These are phyloP conservation scores for Venustampulla echinocandica DNA, from an alignment of 495 filamentous ascomycete genomes.

Conservation along the genomic window DNA sequence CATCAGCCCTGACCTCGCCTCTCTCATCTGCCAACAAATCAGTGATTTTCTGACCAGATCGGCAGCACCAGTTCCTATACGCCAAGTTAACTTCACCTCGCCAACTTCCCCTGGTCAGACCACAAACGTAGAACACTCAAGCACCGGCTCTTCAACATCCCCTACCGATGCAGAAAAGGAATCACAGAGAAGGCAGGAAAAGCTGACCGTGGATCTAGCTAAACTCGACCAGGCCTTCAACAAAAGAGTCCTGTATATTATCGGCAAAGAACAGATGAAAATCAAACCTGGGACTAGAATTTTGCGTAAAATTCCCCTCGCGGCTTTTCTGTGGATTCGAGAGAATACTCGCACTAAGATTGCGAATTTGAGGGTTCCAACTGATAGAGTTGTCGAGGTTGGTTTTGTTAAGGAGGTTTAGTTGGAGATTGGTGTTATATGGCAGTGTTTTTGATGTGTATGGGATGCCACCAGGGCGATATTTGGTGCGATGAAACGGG, in stretches of 20 bases:
- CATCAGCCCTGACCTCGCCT: conserved; percentile 51
- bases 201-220: conserved; percentile 1
- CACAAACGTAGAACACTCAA: conserved; percentile 5
- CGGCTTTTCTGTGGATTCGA: conserved; percentile 54
- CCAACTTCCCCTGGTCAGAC: not conserved
- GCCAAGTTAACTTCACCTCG: not conserved
- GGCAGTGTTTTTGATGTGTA: too few species aligned
- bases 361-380: conserved; percentile 46
- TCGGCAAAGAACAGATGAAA: conserved; percentile 64
- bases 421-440: too few species aligned
- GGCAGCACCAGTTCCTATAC: conserved; percentile 13
- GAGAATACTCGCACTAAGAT: conserved; percentile 59
- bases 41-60: conserved; percentile 38
- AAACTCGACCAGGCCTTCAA: conserved; percentile 37
- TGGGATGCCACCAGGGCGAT: too few species aligned
- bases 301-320: conserved; percentile 37
- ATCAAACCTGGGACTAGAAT: conserved; percentile 37
- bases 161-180: conserved; percentile 2
- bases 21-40: conserved; percentile 50
- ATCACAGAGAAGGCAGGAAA: conserved; percentile 1
- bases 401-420: conserved; percentile 60
- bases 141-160: not conserved
- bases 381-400: conserved; percentile 57
- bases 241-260: conserved; percentile 54
- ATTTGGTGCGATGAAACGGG: too few species aligned